These are phyloP conservation scores for Inonotus hispidus DNA, from an alignment of 1,284 basidiomycete genomes.

Conservation along the genomic window DNA sequence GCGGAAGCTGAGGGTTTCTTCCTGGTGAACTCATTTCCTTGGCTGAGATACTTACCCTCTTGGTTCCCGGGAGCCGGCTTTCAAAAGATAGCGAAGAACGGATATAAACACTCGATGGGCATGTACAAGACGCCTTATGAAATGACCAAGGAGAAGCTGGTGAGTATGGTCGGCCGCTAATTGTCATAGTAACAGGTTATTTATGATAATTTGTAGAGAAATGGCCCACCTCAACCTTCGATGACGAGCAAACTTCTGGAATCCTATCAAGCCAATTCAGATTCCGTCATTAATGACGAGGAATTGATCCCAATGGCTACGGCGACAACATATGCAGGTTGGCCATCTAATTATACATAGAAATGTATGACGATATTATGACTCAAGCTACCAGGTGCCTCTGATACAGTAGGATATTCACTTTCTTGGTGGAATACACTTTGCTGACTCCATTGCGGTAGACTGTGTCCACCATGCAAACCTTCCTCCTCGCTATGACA, in stretches of 20 bases:
- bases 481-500: conserved; percentile 40
- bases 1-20: conserved; percentile 10
- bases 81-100: conserved; percentile 14
- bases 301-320: conserved; percentile 10
- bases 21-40: conserved; percentile 10
- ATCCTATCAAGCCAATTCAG: neutral
- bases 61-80: conserved; percentile 20
- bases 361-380: neutral
- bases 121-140: conserved; percentile 10
- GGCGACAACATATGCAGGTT: conserved; percentile 4
- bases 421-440: neutral
- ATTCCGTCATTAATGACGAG: neutral
- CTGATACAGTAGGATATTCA: neutral
- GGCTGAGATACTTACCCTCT: conserved; percentile 12
- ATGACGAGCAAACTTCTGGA: conserved; percentile 14
- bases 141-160: conserved; percentile 7
- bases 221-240: conserved; percentile 14
- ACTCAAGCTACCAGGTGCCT: neutral
- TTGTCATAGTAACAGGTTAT: neutral
- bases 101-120: neutral
- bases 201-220: neutral
- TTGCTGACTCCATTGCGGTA: neutral
- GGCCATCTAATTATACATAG: neutral
- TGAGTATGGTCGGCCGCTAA: neutral
- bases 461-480: neutral